These are phyloP conservation scores for Mycena belliarum DNA, from an alignment of 768 basidiomycete genomes.

Conservation along the genomic window DNA sequence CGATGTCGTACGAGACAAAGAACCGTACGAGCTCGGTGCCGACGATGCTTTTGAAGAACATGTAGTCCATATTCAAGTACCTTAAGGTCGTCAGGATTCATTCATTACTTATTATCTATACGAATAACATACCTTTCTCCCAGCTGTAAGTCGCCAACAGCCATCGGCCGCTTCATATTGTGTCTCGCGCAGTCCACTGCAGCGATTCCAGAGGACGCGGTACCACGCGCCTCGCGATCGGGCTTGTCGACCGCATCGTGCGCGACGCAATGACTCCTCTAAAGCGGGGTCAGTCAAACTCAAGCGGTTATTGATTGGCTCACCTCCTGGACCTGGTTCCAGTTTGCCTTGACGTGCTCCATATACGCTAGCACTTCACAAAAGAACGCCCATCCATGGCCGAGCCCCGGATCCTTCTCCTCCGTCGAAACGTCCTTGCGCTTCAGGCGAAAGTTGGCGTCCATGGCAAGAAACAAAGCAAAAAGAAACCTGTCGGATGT, in stretches of 20 bases:
- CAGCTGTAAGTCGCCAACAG: constrained; percentile 23
- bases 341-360: constrained; percentile 9
- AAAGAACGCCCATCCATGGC: constrained; percentile 31
- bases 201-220: constrained; percentile 13
- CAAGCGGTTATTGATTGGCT: too few relatives aligned
- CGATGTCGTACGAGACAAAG: constrained; percentile 25
- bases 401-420: constrained; percentile 28
- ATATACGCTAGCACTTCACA: constrained; percentile 28
- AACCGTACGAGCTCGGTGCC: constrained; percentile 4
- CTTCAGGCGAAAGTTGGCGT: not conserved
- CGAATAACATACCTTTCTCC: constrained; percentile 19
- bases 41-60: constrained; percentile 24
- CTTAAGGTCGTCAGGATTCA: not conserved
- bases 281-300: too few relatives aligned
- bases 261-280: constrained; percentile 10
- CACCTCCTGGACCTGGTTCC: constrained; percentile 1
- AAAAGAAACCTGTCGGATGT: not conserved
- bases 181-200: constrained; percentile 9
- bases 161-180: constrained; percentile 13
- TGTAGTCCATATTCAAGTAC: constrained; percentile 29
- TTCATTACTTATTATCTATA: not conserved
- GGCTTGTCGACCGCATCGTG: too few relatives aligned
- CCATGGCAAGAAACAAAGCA: not conserved
- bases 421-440: constrained; percentile 7
- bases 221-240: not conserved